Base-by-base conservation (phyloP, 345 rosid genomes). In the Barbarea vulgaris region DNA sequence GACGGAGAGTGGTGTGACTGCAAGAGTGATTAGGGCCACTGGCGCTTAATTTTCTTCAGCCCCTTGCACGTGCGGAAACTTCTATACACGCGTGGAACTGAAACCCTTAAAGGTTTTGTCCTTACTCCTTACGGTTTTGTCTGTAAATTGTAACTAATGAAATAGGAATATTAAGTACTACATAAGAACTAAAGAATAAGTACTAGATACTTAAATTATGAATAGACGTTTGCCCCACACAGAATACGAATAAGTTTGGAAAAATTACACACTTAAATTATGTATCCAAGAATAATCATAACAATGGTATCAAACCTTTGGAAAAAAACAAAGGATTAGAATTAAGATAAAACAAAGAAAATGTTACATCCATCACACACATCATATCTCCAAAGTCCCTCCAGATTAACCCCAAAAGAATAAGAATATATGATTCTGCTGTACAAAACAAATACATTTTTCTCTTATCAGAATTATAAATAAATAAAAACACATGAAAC, bases 341-440 rank as follows among this genome's bases (percentile, higher is more conserved):
- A 66, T 56, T 69, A 69, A 70, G 36, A 30, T 41, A 63, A 39
- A 81, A 47, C 3, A 68, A 80, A 59, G 28, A 75, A 67, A 69
- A 80, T 70, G 57, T 75, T 82, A 79, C 88, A 83, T 37, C 84
- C 72, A 58, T 72, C 39, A 64, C 65, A 58, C 57, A 76, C 70
- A 76, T 41, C 28, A 72, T 37, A 77, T 63, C n/a, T 41, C 60
- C 60, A 37, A 52, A 24, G 39, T 41, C 62, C 79, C 64, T 53
- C 56, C 64, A 61, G 33, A 30, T 31, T 11, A 19, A 28, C 67
- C 47, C 84, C 48, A 39, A 85, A 92, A 86, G 93, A 90, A 90
- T 84, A 80, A 70, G 61, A 63, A 70, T 56, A 46, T 25, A 27
- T 36, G 52, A 34, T 25, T 70, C 27, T 63, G 42, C 92, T 90